Percentiles rank a stretch among this genome's conserved stretches.
Evolutionary conservation across 371 early-diverging fungal genomes (phyloP).

Genomic region (Chytridium lagenaria): DNA sequence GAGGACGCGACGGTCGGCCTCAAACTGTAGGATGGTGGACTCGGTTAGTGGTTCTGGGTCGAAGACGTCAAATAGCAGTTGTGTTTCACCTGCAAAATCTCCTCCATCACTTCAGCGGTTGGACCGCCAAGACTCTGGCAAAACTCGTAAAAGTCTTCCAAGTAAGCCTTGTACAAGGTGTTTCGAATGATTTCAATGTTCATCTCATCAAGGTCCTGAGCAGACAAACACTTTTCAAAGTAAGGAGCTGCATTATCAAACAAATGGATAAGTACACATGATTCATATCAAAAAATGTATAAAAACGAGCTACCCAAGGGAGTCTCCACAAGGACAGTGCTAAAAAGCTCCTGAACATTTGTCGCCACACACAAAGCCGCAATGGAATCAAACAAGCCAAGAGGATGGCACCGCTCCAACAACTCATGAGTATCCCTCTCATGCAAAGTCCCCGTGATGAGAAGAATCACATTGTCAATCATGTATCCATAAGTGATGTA

Average conservation of each 20-base stretch:
- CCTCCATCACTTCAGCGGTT: constrained; percentile 95
- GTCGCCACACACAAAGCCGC: constrained; percentile 97
- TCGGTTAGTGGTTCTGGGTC: too few relatives aligned
- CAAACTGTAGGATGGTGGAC: constrained; percentile 70
- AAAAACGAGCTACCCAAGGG: too few relatives aligned
- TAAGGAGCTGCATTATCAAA: constrained; percentile 79
- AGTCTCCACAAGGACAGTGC: constrained; percentile 95
- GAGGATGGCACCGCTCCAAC: constrained; percentile 95
- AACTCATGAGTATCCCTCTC: constrained; percentile 97
- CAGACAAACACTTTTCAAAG: constrained; percentile 94
- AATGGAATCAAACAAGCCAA: constrained; percentile 97
- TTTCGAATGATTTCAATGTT: constrained; percentile 99
- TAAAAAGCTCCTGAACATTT: constrained; percentile 93
- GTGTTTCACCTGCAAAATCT: constrained; percentile 76
- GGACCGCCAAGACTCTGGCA: constrained; percentile 82
- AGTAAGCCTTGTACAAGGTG: constrained; percentile 96
- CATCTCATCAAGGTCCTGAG: constrained; percentile 96
- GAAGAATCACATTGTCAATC: constrained; percentile 98
- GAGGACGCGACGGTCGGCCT: constrained; percentile 96
- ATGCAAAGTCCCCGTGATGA: constrained; percentile 97
- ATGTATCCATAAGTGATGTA: constrained; percentile 97
- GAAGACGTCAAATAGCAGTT: too few relatives aligned
- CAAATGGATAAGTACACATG: neutral
- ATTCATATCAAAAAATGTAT: constrained; percentile 67
- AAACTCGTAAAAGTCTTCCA: constrained; percentile 96